A percentile compares a stretch with the other conserved stretches of the same genome.
Conservation (phyloP, 1,284 basidiomycete genomes). For the Naganishia sp. region DNA sequence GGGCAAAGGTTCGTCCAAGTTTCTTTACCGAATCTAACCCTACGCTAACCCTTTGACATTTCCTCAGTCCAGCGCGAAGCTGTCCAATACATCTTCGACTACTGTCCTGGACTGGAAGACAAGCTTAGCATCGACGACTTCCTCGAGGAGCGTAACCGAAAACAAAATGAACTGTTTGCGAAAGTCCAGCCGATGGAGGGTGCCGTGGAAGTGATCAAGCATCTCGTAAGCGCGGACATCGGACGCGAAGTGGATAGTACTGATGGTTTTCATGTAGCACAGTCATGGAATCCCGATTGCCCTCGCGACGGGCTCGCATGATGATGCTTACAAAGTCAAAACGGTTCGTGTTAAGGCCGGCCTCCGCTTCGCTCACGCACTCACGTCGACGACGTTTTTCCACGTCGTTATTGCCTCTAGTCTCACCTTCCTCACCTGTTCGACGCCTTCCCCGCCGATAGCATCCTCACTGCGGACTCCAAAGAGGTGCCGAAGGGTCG, state of each 20-base stretch:
- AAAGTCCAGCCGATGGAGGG: conserved; percentile 51
- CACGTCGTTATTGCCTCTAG: conserved; percentile 29
- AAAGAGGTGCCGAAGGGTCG: conserved; percentile 48
- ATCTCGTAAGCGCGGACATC: conserved; percentile 41
- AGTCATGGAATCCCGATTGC: conserved; percentile 51
- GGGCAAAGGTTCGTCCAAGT: conserved; percentile 48
- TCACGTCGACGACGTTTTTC: background rate
- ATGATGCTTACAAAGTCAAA: conserved; percentile 44
- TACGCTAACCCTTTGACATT: background rate
- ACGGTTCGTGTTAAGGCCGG: conserved; percentile 41
- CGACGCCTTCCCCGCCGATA: conserved; percentile 45
- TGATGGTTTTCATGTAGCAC: conserved; percentile 36
- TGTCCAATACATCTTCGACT: conserved; percentile 46
- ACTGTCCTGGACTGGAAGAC: conserved; percentile 48
- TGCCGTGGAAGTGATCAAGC: conserved; percentile 47
- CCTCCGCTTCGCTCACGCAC: background rate
- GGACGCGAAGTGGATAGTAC: background rate
- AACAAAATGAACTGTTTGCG: conserved; percentile 49
- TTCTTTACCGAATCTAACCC: background rate
- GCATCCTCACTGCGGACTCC: conserved; percentile 51
- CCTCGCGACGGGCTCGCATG: conserved; percentile 51
- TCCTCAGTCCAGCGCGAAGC: conserved; percentile 42
- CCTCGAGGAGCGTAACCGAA: conserved; percentile 45
- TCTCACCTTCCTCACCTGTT: conserved; percentile 53
- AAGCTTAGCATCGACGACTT: conserved; percentile 50